Percentiles rank a stretch among this genome's conserved stretches.
Conservation (phyloP, 129 eudicot species). For the Tanacetum coccineum region DNA sequence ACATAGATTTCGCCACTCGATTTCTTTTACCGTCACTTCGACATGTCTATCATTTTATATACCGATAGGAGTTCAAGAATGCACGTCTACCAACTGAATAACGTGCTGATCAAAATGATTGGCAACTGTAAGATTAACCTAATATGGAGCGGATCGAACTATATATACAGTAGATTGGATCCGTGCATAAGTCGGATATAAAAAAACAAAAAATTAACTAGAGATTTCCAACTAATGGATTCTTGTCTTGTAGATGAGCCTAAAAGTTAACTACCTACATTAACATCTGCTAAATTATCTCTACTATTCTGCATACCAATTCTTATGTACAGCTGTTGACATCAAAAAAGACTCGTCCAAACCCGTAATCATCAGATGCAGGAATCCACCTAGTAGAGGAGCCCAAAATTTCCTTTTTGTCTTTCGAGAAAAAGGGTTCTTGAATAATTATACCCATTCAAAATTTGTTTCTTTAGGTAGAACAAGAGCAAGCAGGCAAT, state of each 20-base stretch:
- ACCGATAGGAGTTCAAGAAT: too few species aligned
- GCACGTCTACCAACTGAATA: too few species aligned
- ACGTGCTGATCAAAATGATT: too few species aligned
- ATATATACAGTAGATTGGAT: too few species aligned
- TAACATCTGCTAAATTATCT: background rate
- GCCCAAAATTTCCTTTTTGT: background rate
- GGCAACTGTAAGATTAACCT: too few species aligned
- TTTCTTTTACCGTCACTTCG: too few species aligned
- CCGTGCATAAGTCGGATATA: too few species aligned
- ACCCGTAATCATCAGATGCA: conserved; percentile 4
- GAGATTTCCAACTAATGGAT: background rate
- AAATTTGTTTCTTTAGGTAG: conserved; percentile 83
- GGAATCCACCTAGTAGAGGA: background rate
- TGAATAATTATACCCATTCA: conserved; percentile 44
- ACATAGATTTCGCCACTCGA: too few species aligned
- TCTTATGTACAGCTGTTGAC: conserved; percentile 5
- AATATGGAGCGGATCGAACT: too few species aligned
- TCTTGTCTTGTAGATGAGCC: background rate
- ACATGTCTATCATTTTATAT: too few species aligned
- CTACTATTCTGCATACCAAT: background rate
- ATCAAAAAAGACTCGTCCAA: conserved; percentile 6
- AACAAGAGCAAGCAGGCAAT: conserved; percentile 72
- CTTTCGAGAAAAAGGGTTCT: background rate
- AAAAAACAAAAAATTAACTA: background rate
- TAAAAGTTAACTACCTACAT: background rate